Conservation (phyloP, 805 yeast species). For the Candida silvatica region DNA sequence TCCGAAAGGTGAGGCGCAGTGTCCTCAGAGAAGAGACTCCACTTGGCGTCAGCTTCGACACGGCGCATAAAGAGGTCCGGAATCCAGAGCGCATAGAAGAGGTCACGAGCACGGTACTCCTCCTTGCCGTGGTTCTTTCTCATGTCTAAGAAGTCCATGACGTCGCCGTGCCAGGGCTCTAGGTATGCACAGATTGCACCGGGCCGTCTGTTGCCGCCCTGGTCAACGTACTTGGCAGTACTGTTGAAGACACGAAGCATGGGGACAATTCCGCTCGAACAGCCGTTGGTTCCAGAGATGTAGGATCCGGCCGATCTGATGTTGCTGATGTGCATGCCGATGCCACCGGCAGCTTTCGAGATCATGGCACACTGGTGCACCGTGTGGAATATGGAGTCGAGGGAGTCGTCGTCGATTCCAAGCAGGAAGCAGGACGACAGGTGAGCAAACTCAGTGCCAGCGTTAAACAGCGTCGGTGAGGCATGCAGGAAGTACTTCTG, state of each 20-base stretch:
- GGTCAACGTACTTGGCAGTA: conserved; percentile 95
- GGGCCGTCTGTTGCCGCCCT: conserved; percentile 97
- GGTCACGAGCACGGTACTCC: conserved; percentile 86
- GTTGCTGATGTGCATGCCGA: conserved; percentile 84
- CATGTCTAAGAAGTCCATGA: conserved; percentile 77
- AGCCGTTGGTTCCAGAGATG: conserved; percentile 88
- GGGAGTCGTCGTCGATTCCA: conserved; percentile 90
- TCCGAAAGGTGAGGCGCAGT: conserved; percentile 83
- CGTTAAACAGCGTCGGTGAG: conserved; percentile 89
- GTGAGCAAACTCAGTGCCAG: conserved; percentile 81
- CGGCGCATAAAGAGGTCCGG: conserved; percentile 92
- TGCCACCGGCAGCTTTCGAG: conserved; percentile 93
- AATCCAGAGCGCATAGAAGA: conserved; percentile 91
- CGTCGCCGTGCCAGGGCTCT: conserved; percentile 96
- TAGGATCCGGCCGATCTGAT: conserved; percentile 81
- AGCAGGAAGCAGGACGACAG: conserved; percentile 89
- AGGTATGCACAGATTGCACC: conserved; percentile 93
- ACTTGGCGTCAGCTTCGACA: conserved; percentile 67
- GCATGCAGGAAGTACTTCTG: conserved; percentile 85
- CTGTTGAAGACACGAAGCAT: conserved; percentile 92
- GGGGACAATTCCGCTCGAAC: conserved; percentile 90
- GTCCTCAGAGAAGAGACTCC: conserved; percentile 89
- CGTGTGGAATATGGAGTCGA: conserved; percentile 90
- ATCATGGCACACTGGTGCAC: conserved; percentile 82
- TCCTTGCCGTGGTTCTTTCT: conserved; percentile 94